Evolutionary conservation across 129 eudicot genomes (phyloP).

Genomic region (Helichrysum umbraculigerum): DNA sequence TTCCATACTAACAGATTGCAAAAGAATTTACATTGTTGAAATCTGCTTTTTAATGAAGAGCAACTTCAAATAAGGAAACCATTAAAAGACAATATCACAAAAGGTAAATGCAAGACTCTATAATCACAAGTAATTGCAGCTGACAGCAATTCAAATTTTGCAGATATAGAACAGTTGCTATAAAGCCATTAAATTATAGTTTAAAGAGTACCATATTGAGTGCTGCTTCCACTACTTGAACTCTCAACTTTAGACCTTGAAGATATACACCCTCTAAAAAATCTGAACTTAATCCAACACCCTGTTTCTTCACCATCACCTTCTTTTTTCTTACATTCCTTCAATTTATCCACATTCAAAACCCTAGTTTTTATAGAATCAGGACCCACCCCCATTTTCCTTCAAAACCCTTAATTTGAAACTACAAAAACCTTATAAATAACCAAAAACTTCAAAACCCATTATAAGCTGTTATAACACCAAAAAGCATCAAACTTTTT

Average conservation of each 20-base stretch:
- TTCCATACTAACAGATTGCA: conserved; percentile 17
- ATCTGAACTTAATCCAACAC: conserved; percentile 67
- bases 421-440: conserved; percentile 29
- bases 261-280: conserved; percentile 62
- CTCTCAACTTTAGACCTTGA: conserved; percentile 67
- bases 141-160: conserved; percentile 1
- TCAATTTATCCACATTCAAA: conserved; percentile 39
- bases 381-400: conserved; percentile 57
- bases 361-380: conserved; percentile 40
- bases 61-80: conserved; percentile 6
- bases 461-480: conserved; percentile 4
- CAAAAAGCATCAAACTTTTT: background rate
- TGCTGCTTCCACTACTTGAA: conserved; percentile 59
- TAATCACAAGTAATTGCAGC: conserved; percentile 4
- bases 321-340: conserved; percentile 43
- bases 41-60: background rate
- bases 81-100: conserved; percentile 12
- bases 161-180: background rate
- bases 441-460: conserved; percentile 11
- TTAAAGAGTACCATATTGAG: conserved; percentile 49
- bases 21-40: background rate
- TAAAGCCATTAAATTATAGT: background rate
- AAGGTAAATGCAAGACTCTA: conserved; percentile 10
- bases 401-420: background rate
- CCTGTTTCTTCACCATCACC: conserved; percentile 41